Evolutionary conservation across 257 asterid species (phyloP).

Genomic region (Nicotiana undulata): DNA sequence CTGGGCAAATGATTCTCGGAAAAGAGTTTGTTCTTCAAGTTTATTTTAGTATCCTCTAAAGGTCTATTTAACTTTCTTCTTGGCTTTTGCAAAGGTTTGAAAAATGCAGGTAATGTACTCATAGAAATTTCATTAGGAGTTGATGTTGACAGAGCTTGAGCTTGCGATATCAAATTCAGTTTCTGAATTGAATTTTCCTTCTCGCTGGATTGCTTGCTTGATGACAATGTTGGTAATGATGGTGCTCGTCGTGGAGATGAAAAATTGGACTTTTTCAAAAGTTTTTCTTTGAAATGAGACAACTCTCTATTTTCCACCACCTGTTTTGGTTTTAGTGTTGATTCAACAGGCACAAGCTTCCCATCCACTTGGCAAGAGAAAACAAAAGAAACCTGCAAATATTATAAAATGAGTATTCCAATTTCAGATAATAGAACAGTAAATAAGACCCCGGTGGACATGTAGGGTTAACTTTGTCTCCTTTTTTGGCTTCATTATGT

Average conservation of each 20-base stretch:
- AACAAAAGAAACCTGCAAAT: constrained; percentile 81
- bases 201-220: constrained; percentile 4
- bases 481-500: background rate
- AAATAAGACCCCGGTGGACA: background rate
- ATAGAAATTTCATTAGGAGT: constrained; percentile 22
- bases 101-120: constrained; percentile 23
- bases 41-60: constrained; percentile 32
- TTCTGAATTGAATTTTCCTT: constrained; percentile 27
- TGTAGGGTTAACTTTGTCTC: background rate
- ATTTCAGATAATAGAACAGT: background rate
- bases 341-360: constrained; percentile 83
- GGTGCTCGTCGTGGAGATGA: constrained; percentile 11
- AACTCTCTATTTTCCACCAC: constrained; percentile 24
- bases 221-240: background rate
- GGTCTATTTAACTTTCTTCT: constrained; percentile 39
- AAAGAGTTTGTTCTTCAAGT: constrained; percentile 19
- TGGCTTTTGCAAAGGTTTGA: constrained; percentile 40
- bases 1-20: constrained; percentile 33
- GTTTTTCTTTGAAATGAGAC: constrained; percentile 17
- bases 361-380: constrained; percentile 89
- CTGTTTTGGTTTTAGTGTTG: constrained; percentile 32
- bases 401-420: background rate
- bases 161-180: constrained; percentile 24
- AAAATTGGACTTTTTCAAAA: background rate
- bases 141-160: constrained; percentile 23